Evolutionary conservation across 768 basidiomycete species (phyloP).

Genomic region (Neoboletus subvelutipes): DNA sequence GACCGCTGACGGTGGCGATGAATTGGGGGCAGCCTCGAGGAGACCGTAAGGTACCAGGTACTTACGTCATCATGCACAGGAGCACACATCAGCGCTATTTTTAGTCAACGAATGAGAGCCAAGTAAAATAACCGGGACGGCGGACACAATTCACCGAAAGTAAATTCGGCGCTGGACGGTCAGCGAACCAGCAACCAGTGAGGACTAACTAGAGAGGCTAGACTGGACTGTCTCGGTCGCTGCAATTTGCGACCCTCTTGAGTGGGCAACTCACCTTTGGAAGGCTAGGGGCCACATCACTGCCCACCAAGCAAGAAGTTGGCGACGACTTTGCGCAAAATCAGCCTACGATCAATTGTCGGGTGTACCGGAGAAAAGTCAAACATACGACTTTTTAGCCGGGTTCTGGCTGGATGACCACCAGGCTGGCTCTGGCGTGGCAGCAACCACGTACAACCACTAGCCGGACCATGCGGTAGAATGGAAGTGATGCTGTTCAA

Average conservation of each 20-base stretch:
- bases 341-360: background rate
- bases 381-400: background rate
- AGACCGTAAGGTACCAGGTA: conserved; percentile 8
- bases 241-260: background rate
- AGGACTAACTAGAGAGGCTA: background rate
- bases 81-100: background rate
- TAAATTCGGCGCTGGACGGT: background rate
- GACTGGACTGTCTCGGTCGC: no score
- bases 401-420: conserved; percentile 12
- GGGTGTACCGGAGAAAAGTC: conserved; percentile 3
- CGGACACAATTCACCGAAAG: background rate
- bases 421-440: background rate
- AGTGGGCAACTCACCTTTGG: background rate
- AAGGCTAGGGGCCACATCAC: background rate
- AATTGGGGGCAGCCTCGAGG: conserved; percentile 20
- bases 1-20: conserved; percentile 22
- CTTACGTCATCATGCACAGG: conserved; percentile 10
- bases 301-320: background rate
- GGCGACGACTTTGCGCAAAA: background rate
- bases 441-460: background rate
- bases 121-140: background rate
- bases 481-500: conserved; percentile 5
- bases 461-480: background rate
- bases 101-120: background rate
- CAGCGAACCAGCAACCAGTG: background rate